These are phyloP conservation scores for Hura crepitans DNA, from an alignment of 441 rosid genomes.

Conservation along the genomic window DNA sequence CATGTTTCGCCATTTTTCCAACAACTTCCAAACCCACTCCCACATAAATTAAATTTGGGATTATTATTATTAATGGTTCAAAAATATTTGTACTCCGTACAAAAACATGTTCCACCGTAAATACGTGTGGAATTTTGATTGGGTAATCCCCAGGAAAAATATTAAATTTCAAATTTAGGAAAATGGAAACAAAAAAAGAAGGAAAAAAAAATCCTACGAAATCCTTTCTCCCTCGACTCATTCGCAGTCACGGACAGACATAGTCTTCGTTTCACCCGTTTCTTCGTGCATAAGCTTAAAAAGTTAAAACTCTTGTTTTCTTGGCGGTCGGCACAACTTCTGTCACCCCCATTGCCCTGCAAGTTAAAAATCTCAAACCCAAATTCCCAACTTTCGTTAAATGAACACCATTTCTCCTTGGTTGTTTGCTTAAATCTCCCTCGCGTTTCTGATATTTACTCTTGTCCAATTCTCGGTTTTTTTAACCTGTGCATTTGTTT, in stretches of 20 bases:
- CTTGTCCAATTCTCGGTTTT: not conserved
- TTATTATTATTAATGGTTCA: too few species aligned
- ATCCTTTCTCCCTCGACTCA: not conserved
- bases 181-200: not conserved
- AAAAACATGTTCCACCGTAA: not conserved
- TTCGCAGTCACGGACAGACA: not conserved
- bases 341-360: not conserved
- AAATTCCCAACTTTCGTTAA: too few species aligned
- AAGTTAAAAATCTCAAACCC: not conserved
- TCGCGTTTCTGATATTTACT: not conserved
- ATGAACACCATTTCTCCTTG: not conserved
- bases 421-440: too few species aligned
- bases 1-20: too few species aligned
- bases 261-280: not conserved
- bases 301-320: too few species aligned
- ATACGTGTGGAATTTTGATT: not conserved
- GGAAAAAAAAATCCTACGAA: not conserved
- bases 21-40: too few species aligned
- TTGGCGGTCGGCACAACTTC: too few species aligned
- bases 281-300: not conserved
- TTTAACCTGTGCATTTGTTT: too few species aligned
- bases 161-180: not conserved
- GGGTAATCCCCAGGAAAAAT: not conserved
- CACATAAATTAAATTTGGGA: too few species aligned
- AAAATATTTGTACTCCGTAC: not conserved